These are phyloP conservation scores for Globisporangium solare DNA, from an alignment of 352 stramenopile species.

Conservation along the genomic window DNA sequence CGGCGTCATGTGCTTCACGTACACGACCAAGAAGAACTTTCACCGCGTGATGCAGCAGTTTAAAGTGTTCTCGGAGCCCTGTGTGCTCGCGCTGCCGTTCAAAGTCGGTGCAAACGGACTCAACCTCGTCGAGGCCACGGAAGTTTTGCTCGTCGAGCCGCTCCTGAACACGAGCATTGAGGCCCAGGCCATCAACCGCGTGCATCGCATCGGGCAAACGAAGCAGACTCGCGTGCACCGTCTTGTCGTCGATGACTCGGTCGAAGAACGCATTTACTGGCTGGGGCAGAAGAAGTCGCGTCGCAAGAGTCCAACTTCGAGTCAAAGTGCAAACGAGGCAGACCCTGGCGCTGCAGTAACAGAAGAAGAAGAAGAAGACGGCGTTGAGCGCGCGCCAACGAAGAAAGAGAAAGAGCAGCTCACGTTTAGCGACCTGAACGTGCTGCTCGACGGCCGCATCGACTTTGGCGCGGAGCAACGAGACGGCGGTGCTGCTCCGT, in stretches of 20 bases:
- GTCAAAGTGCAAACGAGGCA: neutral
- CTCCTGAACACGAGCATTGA: slow-evolving; percentile 85
- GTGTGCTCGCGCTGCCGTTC: slow-evolving; percentile 73
- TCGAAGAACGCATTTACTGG: slow-evolving; percentile 87
- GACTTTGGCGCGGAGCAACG: slow-evolving; percentile 1
- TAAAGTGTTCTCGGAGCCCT: slow-evolving; percentile 38
- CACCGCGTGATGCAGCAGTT: slow-evolving; percentile 44
- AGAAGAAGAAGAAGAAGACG: slow-evolving; percentile 16
- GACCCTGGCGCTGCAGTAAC: neutral
- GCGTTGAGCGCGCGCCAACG: slow-evolving; percentile 30
- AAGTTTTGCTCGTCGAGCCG: slow-evolving; percentile 90
- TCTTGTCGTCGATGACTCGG: slow-evolving; percentile 84
- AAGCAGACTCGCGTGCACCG: slow-evolving; percentile 78
- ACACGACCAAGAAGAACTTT: slow-evolving; percentile 52
- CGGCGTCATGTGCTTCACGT: slow-evolving; percentile 71
- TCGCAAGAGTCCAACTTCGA: neutral
- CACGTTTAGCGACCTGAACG: slow-evolving; percentile 43
- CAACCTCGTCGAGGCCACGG: slow-evolving; percentile 90
- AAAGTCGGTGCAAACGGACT: slow-evolving; percentile 89
- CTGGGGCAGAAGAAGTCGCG: slow-evolving; percentile 28
- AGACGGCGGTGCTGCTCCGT: neutral
- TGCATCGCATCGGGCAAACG: slow-evolving; percentile 90
- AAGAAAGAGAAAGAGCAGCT: slow-evolving; percentile 53
- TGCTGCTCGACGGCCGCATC: slow-evolving; percentile 25
- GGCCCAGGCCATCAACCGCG: slow-evolving; percentile 84